phyloP scores from a whole-genome alignment of 2,329 filamentous ascomycete genomes.

The Stachybotrys chartarum region DNA sequence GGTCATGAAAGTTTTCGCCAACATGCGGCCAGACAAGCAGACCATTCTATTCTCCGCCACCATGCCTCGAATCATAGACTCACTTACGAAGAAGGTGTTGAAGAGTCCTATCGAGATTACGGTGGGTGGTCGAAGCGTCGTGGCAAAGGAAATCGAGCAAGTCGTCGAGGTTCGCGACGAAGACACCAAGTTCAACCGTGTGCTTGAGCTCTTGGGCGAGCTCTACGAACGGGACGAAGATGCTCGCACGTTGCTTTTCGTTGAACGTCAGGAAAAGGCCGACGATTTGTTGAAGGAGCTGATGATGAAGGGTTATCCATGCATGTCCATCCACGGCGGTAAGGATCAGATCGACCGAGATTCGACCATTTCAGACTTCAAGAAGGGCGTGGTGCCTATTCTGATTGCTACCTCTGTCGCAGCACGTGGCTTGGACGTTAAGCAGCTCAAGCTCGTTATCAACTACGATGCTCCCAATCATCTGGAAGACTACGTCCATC shows the following conservation, averaged over 20 bases:
- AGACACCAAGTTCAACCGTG: slow-evolving; percentile 72
- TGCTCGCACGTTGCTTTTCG: slow-evolving; percentile 82
- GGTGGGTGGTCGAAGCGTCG: slow-evolving; percentile 81
- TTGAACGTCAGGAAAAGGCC: slow-evolving; percentile 85
- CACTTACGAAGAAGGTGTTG: slow-evolving; percentile 80
- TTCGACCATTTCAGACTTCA: slow-evolving; percentile 89
- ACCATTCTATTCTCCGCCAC: slow-evolving; percentile 96
- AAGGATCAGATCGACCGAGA: slow-evolving; percentile 92
- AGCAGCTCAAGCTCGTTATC: slow-evolving; percentile 90
- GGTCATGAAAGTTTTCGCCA: slow-evolving; percentile 91
- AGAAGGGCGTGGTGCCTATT: slow-evolving; percentile 80
- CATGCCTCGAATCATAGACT: slow-evolving; percentile 89
- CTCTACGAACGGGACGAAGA: slow-evolving; percentile 85
- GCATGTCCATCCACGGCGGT: slow-evolving; percentile 88
- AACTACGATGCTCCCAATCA: slow-evolving; percentile 95
- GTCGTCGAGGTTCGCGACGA: slow-evolving; percentile 83
- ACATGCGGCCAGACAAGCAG: slow-evolving; percentile 85
- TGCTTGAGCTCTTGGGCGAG: slow-evolving; percentile 81
- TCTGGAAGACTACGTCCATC: slow-evolving; percentile 93
- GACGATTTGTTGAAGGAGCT: slow-evolving; percentile 73
- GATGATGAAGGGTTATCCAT: slow-evolving; percentile 78
- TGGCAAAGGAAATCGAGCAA: slow-evolving; percentile 88
- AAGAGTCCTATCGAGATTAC: slow-evolving; percentile 83
- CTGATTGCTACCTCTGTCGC: slow-evolving; percentile 93
- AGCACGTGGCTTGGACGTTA: slow-evolving; percentile 90